phyloP scores from a whole-genome alignment of 1,139 yeast species.

The Geotrichum klebahnii region DNA sequence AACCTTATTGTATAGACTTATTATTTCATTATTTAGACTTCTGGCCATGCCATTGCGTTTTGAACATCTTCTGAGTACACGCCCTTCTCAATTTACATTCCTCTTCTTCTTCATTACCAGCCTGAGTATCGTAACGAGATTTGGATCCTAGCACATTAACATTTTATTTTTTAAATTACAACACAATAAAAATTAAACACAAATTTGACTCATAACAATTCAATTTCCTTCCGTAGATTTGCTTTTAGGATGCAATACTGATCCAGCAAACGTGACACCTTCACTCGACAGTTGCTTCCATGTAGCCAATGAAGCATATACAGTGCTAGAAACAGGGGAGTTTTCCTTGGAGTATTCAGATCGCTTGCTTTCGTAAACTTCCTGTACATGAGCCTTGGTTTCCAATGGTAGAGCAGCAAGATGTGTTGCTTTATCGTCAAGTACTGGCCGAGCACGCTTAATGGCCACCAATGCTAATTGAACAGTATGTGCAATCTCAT shows the following conservation, averaged over 20 bases:
- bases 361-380: slow-evolving; percentile 33
- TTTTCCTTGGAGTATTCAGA: slow-evolving; percentile 27
- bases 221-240: background rate
- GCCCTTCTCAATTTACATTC: no score
- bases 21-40: no score
- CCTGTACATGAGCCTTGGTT: slow-evolving; percentile 31
- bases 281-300: slow-evolving; percentile 27
- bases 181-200: background rate
- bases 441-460: slow-evolving; percentile 36
- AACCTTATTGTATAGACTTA: no score
- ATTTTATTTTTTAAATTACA: background rate
- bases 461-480: slow-evolving; percentile 35
- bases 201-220: background rate
- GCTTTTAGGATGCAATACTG: slow-evolving; percentile 16
- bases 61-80: no score
- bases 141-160: background rate
- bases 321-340: slow-evolving; percentile 24
- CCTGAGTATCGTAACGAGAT: background rate
- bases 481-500: slow-evolving; percentile 36
- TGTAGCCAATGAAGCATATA: slow-evolving; percentile 27
- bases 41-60: no score
- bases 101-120: no score
- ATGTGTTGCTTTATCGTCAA: slow-evolving; percentile 31
- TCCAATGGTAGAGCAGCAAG: slow-evolving; percentile 29
- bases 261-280: slow-evolving; percentile 23